phyloP scores from a whole-genome alignment of 2,329 filamentous ascomycete species.

The Cordyceps tenuipes region DNA sequence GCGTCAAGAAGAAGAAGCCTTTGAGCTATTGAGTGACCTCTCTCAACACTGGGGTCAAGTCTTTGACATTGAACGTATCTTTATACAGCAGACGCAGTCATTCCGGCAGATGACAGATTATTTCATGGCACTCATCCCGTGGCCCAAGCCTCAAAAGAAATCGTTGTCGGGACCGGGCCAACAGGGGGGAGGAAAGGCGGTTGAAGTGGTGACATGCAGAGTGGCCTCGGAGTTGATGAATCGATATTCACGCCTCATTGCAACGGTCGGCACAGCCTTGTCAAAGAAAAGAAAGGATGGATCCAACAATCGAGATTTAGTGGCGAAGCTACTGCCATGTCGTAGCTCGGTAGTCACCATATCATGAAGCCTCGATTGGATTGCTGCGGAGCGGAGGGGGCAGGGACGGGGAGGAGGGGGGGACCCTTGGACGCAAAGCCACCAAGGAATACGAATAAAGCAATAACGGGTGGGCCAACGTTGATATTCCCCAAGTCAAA shows the following conservation, averaged over 20 bases:
- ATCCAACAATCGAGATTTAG: not conserved
- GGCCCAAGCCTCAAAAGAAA: not conserved
- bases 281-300: not conserved
- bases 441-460: not conserved
- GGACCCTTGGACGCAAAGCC: not conserved
- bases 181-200: not conserved
- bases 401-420: too few relatives aligned
- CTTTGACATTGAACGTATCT: not conserved
- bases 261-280: not conserved
- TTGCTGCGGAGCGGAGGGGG: not conserved
- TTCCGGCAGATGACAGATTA: not conserved
- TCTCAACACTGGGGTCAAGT: not conserved
- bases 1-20: not conserved
- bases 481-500: not conserved
- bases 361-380: not conserved
- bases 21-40: not conserved
- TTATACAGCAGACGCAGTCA: not conserved
- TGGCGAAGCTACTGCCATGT: not conserved
- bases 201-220: not conserved
- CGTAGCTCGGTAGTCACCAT: not conserved
- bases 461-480: not conserved
- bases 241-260: not conserved
- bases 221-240: not conserved
- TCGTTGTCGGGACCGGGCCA: not conserved
- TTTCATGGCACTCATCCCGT: not conserved